These are phyloP conservation scores for Neotropicomus parvogracilis DNA, from an alignment of 1,284 basidiomycete genomes.

Conservation along the genomic window DNA sequence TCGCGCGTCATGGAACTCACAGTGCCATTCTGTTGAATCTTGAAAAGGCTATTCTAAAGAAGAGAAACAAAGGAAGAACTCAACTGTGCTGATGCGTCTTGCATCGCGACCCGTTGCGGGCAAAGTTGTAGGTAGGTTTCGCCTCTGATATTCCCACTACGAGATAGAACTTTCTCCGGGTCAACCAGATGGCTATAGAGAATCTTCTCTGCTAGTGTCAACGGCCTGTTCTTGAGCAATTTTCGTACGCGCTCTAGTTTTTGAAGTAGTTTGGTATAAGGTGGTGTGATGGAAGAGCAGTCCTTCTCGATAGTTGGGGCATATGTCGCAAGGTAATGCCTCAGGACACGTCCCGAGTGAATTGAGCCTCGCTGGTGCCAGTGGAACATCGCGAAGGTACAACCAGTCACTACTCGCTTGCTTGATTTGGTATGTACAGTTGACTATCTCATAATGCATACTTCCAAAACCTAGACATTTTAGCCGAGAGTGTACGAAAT, in stretches of 20 bases:
- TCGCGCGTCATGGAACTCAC: slow-evolving; percentile 39
- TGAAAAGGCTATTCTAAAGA: slow-evolving; percentile 13
- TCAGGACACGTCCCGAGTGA: slow-evolving; percentile 12
- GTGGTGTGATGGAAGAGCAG: slow-evolving; percentile 83
- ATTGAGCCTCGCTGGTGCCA: slow-evolving; percentile 16
- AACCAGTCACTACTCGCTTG: too few relatives aligned
- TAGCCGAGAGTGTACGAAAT: too few relatives aligned
- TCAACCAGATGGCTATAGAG: slow-evolving; percentile 91
- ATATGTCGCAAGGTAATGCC: slow-evolving; percentile 53
- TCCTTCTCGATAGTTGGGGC: slow-evolving; percentile 55
- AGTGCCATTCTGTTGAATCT: slow-evolving; percentile 64
- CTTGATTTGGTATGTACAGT: too few relatives aligned
- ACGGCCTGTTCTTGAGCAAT: slow-evolving; percentile 64
- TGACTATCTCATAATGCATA: too few relatives aligned
- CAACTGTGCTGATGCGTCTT: slow-evolving; percentile 97
- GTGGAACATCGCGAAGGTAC: slow-evolving; percentile 13
- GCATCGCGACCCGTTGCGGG: slow-evolving; percentile 97
- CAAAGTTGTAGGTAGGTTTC: slow-evolving; percentile 87
- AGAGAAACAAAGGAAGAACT: slow-evolving; percentile 30
- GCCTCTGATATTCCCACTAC: slow-evolving; percentile 73
- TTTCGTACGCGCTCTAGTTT: slow-evolving; percentile 74
- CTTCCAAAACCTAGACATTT: too few relatives aligned
- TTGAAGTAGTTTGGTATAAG: slow-evolving; percentile 74
- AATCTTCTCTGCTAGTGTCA: slow-evolving; percentile 97
- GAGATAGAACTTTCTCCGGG: slow-evolving; percentile 69